Evolutionary conservation across 495 filamentous ascomycete species (phyloP).

Genomic region (Penicillium herquei): DNA sequence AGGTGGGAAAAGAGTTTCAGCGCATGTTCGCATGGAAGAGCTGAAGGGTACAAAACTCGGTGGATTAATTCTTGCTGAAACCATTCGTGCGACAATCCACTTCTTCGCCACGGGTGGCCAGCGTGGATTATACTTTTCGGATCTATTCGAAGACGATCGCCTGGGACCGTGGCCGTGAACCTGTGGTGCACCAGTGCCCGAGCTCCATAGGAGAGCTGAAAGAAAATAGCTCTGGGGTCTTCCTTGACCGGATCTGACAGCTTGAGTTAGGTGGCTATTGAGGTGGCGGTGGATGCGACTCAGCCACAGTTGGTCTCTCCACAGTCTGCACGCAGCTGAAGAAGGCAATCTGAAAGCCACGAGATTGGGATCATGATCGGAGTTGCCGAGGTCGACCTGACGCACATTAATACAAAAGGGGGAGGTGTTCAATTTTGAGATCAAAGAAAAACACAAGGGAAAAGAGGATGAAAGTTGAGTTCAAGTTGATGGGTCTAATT

Average conservation of each 20-base stretch:
- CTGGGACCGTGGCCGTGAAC: slow-evolving; percentile 10
- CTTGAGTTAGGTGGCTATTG: neutral
- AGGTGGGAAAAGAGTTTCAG: neutral
- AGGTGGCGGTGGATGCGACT: slow-evolving; percentile 5
- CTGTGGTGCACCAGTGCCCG: slow-evolving; percentile 1
- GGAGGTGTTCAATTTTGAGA: neutral
- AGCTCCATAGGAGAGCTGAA: slow-evolving; percentile 2
- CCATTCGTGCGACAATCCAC: slow-evolving; percentile 10
- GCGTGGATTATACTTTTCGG: slow-evolving; percentile 2
- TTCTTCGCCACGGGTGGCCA: slow-evolving; percentile 6
- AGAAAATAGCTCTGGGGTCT: neutral
- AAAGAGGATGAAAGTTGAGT: neutral
- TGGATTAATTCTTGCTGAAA: slow-evolving; percentile 4
- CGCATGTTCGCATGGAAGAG: neutral
- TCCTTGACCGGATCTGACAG: slow-evolving; percentile 2
- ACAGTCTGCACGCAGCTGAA: slow-evolving; percentile 4
- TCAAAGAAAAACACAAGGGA: neutral
- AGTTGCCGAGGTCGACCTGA: neutral
- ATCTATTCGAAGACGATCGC: slow-evolving; percentile 16
- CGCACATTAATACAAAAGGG: neutral
- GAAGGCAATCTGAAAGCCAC: neutral
- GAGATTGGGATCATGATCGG: neutral
- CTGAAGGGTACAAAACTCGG: slow-evolving; percentile 12
- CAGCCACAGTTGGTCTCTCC: slow-evolving; percentile 10
- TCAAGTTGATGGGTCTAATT: neutral